A percentile compares a stretch with the other conserved stretches of the same genome.
These are phyloP conservation scores for Russula ochroleuca DNA, from an alignment of 768 basidiomycete genomes.

Conservation along the genomic window DNA sequence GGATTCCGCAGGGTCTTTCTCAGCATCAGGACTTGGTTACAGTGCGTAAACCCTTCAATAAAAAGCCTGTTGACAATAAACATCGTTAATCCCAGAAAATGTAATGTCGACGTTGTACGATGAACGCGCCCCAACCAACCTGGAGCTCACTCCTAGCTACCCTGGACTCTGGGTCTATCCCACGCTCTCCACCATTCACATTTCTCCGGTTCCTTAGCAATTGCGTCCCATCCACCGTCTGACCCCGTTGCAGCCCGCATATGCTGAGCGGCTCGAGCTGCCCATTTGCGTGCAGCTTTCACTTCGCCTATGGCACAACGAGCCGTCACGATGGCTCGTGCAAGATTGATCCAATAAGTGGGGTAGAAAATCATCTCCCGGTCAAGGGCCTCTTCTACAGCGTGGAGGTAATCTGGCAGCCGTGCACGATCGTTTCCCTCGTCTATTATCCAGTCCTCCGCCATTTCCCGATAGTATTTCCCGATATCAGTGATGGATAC, in stretches of 20 bases:
- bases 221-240: slow-evolving; percentile 20
- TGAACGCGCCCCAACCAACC: not conserved
- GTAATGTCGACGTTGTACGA: not conserved
- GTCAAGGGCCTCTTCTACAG: not conserved
- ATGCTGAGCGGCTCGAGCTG: slow-evolving; percentile 11
- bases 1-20: not conserved
- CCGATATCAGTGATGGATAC: not conserved
- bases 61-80: not conserved
- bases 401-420: slow-evolving; percentile 1
- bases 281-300: slow-evolving; percentile 13
- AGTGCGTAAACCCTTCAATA: not conserved
- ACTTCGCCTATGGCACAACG: slow-evolving; percentile 1
- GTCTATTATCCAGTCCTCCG: slow-evolving; percentile 5
- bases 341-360: not conserved
- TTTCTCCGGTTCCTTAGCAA: slow-evolving; percentile 12
- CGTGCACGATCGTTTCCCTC: slow-evolving; percentile 2
- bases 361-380: slow-evolving; percentile 15
- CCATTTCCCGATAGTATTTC: slow-evolving; percentile 11
- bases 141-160: not conserved
- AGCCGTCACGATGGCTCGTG: not conserved
- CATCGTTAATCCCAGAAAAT: not conserved
- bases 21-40: not conserved
- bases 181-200: slow-evolving; percentile 16
- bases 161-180: slow-evolving; percentile 6
- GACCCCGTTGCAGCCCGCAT: slow-evolving; percentile 9